A percentile compares a stretch with the other conserved stretches of the same genome.
These are phyloP conservation scores for Pisolithus orientalis DNA, from an alignment of 768 basidiomycete species.

Conservation along the genomic window DNA sequence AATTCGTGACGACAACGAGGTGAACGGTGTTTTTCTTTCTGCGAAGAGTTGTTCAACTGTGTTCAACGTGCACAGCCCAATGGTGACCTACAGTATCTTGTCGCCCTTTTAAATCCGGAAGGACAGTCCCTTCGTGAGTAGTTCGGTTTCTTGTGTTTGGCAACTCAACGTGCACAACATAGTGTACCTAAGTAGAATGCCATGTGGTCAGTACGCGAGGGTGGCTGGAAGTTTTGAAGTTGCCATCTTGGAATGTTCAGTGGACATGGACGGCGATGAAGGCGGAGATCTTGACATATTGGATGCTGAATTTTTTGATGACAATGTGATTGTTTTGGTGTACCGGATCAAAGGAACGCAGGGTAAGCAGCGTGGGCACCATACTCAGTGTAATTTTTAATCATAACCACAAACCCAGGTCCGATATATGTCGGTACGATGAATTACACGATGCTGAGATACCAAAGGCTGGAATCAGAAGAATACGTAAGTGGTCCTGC, in stretches of 20 bases:
- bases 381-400: constrained; percentile 22
- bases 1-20: constrained; percentile 42
- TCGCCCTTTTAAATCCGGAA: constrained; percentile 37
- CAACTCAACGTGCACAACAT: constrained; percentile 30
- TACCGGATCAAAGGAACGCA: constrained; percentile 43
- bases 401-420: constrained; percentile 33
- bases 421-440: constrained; percentile 57
- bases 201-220: constrained; percentile 37
- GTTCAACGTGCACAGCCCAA: constrained; percentile 32
- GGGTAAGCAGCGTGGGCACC: constrained; percentile 36
- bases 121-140: constrained; percentile 44
- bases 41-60: constrained; percentile 13
- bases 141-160: constrained; percentile 14
- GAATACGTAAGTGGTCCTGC: constrained; percentile 46
- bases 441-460: constrained; percentile 55
- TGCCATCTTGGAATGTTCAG: constrained; percentile 47
- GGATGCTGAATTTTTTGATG: constrained; percentile 76
- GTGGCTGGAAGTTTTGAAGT: constrained; percentile 35
- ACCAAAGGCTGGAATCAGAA: constrained; percentile 43
- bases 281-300: constrained; percentile 43
- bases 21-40: constrained; percentile 25
- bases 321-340: constrained; percentile 59
- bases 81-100: constrained; percentile 47
- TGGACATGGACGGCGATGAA: constrained; percentile 30
- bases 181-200: constrained; percentile 56